These are phyloP conservation scores for Suhomyces xylopsoci DNA, from an alignment of 805 yeast genomes.

Conservation along the genomic window DNA sequence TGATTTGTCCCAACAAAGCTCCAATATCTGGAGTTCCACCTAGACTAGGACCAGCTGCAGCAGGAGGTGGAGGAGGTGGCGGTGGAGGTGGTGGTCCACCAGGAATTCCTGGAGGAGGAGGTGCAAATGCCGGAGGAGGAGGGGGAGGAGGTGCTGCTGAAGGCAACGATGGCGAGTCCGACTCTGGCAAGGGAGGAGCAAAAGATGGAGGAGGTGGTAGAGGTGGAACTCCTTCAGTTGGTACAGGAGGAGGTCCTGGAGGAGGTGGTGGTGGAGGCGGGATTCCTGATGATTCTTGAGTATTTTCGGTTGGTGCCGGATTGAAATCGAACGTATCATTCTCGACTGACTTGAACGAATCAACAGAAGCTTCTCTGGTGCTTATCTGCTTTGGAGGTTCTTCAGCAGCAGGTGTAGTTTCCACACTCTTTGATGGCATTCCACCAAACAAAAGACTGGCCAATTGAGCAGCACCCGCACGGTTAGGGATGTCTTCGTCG, in stretches of 20 bases:
- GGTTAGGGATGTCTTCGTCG: constrained; percentile 48
- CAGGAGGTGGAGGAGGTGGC: constrained; percentile 33
- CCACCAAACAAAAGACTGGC: constrained; percentile 55
- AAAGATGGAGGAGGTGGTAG: constrained; percentile 21
- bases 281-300: constrained; percentile 6
- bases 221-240: constrained; percentile 24
- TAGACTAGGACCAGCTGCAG: constrained; percentile 28
- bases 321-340: constrained; percentile 10
- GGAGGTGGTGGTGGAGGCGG: constrained; percentile 15
- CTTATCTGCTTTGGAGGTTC: neutral
- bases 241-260: constrained; percentile 24
- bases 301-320: constrained; percentile 14
- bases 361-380: constrained; percentile 7
- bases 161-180: constrained; percentile 11
- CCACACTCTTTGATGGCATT: constrained; percentile 24
- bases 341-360: constrained; percentile 9
- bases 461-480: constrained; percentile 54
- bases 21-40: constrained; percentile 35
- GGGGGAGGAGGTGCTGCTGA: constrained; percentile 43
- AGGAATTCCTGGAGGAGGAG: constrained; percentile 27
- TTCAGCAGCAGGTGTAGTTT: neutral
- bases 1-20: constrained; percentile 57
- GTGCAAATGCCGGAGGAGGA: constrained; percentile 23
- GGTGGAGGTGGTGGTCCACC: constrained; percentile 25
- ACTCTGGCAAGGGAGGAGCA: constrained; percentile 27